These are phyloP conservation scores for Coccomyxa sp. DNA, from an alignment of 139 green algal genomes.

Conservation along the genomic window DNA sequence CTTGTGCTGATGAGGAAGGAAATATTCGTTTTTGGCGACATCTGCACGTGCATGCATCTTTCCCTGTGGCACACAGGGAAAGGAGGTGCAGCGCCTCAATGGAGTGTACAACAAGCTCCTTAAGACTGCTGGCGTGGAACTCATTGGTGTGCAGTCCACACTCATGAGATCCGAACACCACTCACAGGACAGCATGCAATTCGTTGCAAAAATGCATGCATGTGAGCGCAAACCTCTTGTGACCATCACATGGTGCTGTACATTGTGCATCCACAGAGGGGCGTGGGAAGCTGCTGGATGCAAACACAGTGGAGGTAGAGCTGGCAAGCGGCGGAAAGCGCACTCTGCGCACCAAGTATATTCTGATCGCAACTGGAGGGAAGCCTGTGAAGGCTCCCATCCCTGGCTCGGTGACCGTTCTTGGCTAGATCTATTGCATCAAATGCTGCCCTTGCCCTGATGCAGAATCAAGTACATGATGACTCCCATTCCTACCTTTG, in stretches of 20 bases:
- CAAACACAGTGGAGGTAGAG: constrained; percentile 83
- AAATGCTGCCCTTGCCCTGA: not conserved
- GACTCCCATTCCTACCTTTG: not conserved
- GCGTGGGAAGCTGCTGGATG: constrained; percentile 70
- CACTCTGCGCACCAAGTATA: constrained; percentile 55
- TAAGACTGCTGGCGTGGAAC: constrained; percentile 60
- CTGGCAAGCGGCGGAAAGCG: not conserved
- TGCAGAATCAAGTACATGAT: not conserved
- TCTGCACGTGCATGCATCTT: too few species aligned
- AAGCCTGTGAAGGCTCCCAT: constrained; percentile 69
- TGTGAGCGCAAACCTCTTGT: not conserved
- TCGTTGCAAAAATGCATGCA: not conserved
- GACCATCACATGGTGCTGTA: not conserved
- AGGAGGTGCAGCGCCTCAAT: constrained; percentile 90
- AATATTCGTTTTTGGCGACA: too few species aligned
- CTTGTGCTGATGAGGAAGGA: too few species aligned
- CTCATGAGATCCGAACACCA: not conserved
- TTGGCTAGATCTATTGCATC: not conserved
- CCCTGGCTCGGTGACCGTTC: constrained; percentile 50
- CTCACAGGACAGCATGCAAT: not conserved
- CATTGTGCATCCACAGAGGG: constrained; percentile 55
- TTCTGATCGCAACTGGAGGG: constrained; percentile 90
- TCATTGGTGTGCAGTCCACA: constrained; percentile 21
- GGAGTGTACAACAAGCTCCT: constrained; percentile 86
- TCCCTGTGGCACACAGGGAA: constrained; percentile 47